Base-by-base conservation (phyloP, 805 yeast genomes). In the Nakazawaea laoshanensis region DNA sequence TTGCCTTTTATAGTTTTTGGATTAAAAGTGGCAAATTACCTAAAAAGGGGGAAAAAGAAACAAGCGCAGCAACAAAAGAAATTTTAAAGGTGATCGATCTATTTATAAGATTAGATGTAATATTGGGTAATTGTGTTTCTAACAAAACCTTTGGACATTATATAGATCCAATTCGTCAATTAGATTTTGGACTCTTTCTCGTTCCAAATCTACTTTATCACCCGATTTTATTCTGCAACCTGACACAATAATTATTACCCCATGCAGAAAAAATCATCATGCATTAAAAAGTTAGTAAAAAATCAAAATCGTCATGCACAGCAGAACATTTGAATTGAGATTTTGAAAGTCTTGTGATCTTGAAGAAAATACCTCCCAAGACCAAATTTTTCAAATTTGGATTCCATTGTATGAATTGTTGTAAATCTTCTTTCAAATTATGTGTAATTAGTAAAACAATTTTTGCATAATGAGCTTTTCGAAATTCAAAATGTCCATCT, bases 301-400 rank as follows among this genome's bases (percentile, higher is more conserved):
- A 22, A 8, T 14, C 29, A 46, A 50, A 49, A 10, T 36, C 32
- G 29, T 48, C 50, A 24, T 46, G 42, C 9, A 42, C 40, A 12
- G 46, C 54, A 6, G 17, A 20, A 9, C 41, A 21, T 3, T 29
- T 19, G 4, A 24, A 19, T 13, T 30, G 17, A 2, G 14, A 19
- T 8, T 11, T 13, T 3, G 14, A 6, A 2, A 23, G 9, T 16
- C 36, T 22, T 10, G 29, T 29, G 25, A 49, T 9, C 4, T 16
- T 8, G 27, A 36, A 32, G 18, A 11, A 36, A 8, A 36, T 29
- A 5, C 57, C 57, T 9, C 57, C 57, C 5, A 52, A 36, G 19
- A 48, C 48, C 5, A 52, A 32, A 2, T 18, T 15, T 7, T 35
- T 23, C 20, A 52, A 37, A 4, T 29, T 12, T 1, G 35, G 35